phyloP scores from a whole-genome alignment of 768 basidiomycete species.

The Termitomyces sp. region DNA sequence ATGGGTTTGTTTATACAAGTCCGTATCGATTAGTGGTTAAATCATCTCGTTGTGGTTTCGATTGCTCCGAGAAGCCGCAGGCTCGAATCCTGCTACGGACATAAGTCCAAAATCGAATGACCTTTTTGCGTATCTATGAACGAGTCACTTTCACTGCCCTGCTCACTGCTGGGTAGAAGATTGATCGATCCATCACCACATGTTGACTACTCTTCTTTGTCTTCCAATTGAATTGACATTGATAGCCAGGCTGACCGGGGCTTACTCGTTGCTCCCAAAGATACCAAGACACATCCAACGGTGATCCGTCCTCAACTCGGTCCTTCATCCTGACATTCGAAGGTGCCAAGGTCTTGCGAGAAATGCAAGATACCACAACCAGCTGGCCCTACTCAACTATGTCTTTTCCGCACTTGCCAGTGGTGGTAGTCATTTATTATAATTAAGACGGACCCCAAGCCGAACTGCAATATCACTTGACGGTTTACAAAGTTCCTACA shows the following conservation, averaged over 20 bases:
- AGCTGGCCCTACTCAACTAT: neutral
- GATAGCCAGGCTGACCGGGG: no score
- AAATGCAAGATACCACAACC: neutral
- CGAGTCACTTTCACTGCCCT: no score
- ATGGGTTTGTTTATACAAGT: neutral
- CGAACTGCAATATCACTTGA: neutral
- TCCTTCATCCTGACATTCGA: neutral
- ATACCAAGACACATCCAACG: no score
- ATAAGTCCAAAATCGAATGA: no score
- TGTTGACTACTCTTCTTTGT: neutral
- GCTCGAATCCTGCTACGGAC: constrained; percentile 10
- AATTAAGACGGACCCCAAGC: no score
- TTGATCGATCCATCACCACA: no score
- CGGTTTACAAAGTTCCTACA: no score
- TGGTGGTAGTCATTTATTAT: no score
- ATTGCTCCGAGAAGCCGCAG: constrained; percentile 7
- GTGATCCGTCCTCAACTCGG: neutral
- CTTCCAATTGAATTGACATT: neutral
- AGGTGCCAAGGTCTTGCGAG: neutral
- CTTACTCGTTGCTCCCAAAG: neutral
- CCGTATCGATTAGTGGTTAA: constrained; percentile 10
- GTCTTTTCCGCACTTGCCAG: no score
- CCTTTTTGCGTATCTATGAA: no score
- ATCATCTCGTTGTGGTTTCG: constrained; percentile 7
- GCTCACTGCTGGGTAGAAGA: no score